Percentiles rank a stretch among this genome's conserved stretches.
Conservation (phyloP, 345 rosid genomes). For the Rubroshorea leprosula region DNA sequence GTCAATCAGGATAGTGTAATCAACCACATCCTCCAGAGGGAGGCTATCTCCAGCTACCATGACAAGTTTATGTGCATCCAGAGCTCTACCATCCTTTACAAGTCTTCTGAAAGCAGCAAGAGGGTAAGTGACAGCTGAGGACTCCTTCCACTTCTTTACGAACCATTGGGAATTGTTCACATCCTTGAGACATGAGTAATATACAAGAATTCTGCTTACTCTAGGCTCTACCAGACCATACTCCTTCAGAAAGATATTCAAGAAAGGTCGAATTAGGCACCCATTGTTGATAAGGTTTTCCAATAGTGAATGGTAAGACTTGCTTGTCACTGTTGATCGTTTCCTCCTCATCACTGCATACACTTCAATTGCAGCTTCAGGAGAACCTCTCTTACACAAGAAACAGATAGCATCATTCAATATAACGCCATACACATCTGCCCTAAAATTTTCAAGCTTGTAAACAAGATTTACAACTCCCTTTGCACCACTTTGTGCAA, state of each 20-base stretch:
- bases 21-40: constrained; percentile 50
- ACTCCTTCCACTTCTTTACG: constrained; percentile 33
- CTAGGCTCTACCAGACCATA: constrained; percentile 39
- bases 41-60: constrained; percentile 33
- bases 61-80: constrained; percentile 60
- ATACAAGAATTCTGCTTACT: constrained; percentile 33
- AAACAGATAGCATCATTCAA: constrained; percentile 44
- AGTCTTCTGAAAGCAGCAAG: constrained; percentile 40
- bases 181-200: constrained; percentile 42
- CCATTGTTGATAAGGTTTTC: constrained; percentile 29
- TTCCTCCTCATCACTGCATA: constrained; percentile 44
- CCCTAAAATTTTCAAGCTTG: constrained; percentile 35
- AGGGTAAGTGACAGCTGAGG: constrained; percentile 27
- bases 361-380: constrained; percentile 39
- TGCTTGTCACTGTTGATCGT: constrained; percentile 24
- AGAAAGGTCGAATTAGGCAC: constrained; percentile 28
- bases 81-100: constrained; percentile 39
- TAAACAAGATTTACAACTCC: constrained; percentile 44
- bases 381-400: constrained; percentile 52
- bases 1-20: constrained; percentile 50
- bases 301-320: constrained; percentile 34
- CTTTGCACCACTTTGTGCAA: constrained; percentile 34
- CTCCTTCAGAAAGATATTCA: constrained; percentile 38
- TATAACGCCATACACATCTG: constrained; percentile 25
- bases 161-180: constrained; percentile 26